Conservation (phyloP, 2,329 filamentous ascomycete species). For the Orbilia javanica region DNA sequence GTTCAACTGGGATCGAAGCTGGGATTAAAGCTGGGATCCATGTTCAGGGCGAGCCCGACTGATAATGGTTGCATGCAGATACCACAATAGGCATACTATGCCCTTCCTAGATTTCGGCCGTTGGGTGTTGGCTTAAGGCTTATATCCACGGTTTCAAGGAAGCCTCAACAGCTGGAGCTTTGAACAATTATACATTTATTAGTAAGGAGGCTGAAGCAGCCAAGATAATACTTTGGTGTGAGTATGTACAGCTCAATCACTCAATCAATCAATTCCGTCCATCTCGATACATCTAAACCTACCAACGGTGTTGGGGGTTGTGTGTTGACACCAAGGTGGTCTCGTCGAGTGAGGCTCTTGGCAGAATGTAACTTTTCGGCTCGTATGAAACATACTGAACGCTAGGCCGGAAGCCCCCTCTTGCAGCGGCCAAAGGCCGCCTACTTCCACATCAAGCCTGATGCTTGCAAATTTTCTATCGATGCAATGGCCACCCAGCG, state of each 20-base stretch:
- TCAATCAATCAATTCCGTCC: slow-evolving; percentile 3
- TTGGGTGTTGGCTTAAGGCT: slow-evolving; percentile 25
- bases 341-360: slow-evolving; percentile 6
- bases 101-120: slow-evolving; percentile 16
- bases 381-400: slow-evolving; percentile 10
- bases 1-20: slow-evolving; percentile 20
- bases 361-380: slow-evolving; percentile 8
- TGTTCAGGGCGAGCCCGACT: slow-evolving; percentile 28
- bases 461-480: slow-evolving; percentile 6
- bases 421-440: slow-evolving; percentile 16
- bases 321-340: slow-evolving; percentile 19
- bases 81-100: slow-evolving; percentile 5
- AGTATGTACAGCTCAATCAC: slow-evolving; percentile 18
- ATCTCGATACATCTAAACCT: slow-evolving; percentile 1
- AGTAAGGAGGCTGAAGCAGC: slow-evolving; percentile 29
- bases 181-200: slow-evolving; percentile 32
- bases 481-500: neutral
- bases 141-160: slow-evolving; percentile 55
- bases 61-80: slow-evolving; percentile 36
- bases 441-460: neutral
- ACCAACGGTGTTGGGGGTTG: slow-evolving; percentile 17
- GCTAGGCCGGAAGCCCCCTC: slow-evolving; percentile 10
- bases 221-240: slow-evolving; percentile 23
- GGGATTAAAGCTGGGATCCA: slow-evolving; percentile 16
- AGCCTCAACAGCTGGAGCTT: slow-evolving; percentile 25